Base-by-base conservation (phyloP, 2,329 filamentous ascomycete genomes). In the Penicillium rolfsii region DNA sequence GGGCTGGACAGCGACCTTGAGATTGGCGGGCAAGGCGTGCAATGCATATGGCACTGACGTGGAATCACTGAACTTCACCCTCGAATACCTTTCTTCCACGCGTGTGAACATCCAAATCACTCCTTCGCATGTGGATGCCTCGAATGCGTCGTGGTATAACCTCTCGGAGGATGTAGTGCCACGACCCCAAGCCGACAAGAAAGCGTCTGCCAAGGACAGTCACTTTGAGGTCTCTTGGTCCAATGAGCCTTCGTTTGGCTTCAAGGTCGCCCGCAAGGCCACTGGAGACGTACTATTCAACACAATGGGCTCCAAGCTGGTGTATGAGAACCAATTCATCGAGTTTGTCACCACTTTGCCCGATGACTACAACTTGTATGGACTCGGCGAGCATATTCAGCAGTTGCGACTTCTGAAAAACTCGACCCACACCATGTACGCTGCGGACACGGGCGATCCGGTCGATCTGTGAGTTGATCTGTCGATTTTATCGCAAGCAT, bases 41-140 rank as follows among this genome's bases (percentile, higher is more conserved):
- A 90, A 94, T 74, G 84, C 87, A 24, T 96, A 94, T 65, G 91
- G 92, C 0, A 89, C 83, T 7, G 92, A 96, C 71, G 79, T 96
- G 30, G 82, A 87, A 26, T 79, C 83, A 4, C 79, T 96, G 52
- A 83, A 82, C 38, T 78, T 96, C 35, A 83, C 85, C 3, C 88
- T 95, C 12, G 85, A 88, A 69, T 89, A 88, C 66, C 87, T 91
- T 71, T 82, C 85, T 5, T 76, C 77, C 16, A 85, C 91, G 67
- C 83, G 90, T 1, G 75, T 95, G 43, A 87, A 89, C 58, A 80
- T 95, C 53, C 86, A 88, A 67, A 91, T 96, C 57, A 79, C 83
- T 19, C 90, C 90, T 1, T 83, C 85, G 6, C 81, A 88, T 68
- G 75, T 92, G 38, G 84, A 83, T 55, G 66, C 82, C 1, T 82